Conservation (phyloP, 164 flowering plant species). For the Stephania yunnanensis region DNA sequence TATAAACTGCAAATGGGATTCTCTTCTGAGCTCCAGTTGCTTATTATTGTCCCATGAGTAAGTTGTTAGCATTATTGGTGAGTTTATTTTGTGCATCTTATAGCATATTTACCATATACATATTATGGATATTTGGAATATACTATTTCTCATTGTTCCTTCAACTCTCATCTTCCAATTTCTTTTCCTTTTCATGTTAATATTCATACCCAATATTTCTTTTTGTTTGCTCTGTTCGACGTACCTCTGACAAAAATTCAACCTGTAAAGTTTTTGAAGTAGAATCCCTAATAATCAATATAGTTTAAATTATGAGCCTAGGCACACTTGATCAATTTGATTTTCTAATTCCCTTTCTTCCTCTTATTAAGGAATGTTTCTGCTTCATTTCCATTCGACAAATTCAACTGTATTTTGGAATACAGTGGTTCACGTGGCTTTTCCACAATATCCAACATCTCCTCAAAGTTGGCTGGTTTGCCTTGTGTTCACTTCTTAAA, state of each 20-base stretch:
- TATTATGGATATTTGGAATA: not conserved
- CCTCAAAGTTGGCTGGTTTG: slow-evolving; percentile 20
- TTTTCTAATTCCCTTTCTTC: slow-evolving; percentile 1
- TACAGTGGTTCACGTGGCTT: slow-evolving; percentile 46
- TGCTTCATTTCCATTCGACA: slow-evolving; percentile 41
- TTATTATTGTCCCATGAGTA: slow-evolving; percentile 43
- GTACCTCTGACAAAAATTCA: too few relatives aligned
- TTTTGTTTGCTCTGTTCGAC: too few relatives aligned
- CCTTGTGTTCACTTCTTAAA: slow-evolving; percentile 43
- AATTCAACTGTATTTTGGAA: slow-evolving; percentile 46
- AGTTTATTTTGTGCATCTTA: not conserved
- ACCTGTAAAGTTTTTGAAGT: not conserved
- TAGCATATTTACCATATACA: not conserved
- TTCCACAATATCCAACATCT: slow-evolving; percentile 33
- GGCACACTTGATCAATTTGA: not conserved
- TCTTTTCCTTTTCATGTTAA: not conserved
- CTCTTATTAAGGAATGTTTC: slow-evolving; percentile 31
- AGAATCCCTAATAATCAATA: not conserved
- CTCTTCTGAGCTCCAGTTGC: slow-evolving; percentile 31
- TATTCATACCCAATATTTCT: not conserved
- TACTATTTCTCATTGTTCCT: not conserved
- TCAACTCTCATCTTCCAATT: not conserved
- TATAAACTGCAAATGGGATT: slow-evolving; percentile 1
- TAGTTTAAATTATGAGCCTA: not conserved
- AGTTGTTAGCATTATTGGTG: slow-evolving; percentile 7